Evolutionary conservation across 805 yeast species (phyloP).

Genomic region (Ogataea salicorniae): DNA sequence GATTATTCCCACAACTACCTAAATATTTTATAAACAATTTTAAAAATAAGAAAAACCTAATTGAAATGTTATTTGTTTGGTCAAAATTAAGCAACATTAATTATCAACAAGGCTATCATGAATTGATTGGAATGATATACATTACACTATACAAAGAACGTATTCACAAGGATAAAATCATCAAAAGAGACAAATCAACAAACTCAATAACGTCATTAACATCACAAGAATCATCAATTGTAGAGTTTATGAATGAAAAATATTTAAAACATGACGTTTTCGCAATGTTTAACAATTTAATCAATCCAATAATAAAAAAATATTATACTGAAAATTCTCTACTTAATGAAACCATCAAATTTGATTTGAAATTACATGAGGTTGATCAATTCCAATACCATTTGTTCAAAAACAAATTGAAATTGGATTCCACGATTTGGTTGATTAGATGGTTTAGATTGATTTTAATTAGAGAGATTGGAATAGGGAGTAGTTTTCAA

Average conservation of each 20-base stretch:
- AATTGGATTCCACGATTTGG: slow-evolving; percentile 50
- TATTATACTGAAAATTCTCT: slow-evolving; percentile 37
- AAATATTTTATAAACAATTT: slow-evolving; percentile 25
- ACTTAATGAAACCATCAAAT: slow-evolving; percentile 41
- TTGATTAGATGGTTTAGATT: slow-evolving; percentile 47
- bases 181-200: neutral
- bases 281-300: slow-evolving; percentile 37
- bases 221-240: slow-evolving; percentile 29
- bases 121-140: slow-evolving; percentile 44
- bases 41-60: slow-evolving; percentile 27
- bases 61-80: slow-evolving; percentile 44
- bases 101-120: slow-evolving; percentile 53
- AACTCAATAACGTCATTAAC: neutral
- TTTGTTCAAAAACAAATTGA: slow-evolving; percentile 38
- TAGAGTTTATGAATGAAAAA: slow-evolving; percentile 34
- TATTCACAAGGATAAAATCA: slow-evolving; percentile 6
- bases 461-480: slow-evolving; percentile 43
- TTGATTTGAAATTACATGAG: slow-evolving; percentile 44
- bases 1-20: slow-evolving; percentile 43
- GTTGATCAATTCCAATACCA: slow-evolving; percentile 47
- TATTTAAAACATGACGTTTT: slow-evolving; percentile 40
- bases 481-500: slow-evolving; percentile 29
- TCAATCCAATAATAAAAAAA: slow-evolving; percentile 32
- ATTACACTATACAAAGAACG: slow-evolving; percentile 37
- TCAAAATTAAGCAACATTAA: slow-evolving; percentile 36